Conservation (phyloP, 2,329 filamentous ascomycete genomes). For the Cladophialophora chaetospira region DNA sequence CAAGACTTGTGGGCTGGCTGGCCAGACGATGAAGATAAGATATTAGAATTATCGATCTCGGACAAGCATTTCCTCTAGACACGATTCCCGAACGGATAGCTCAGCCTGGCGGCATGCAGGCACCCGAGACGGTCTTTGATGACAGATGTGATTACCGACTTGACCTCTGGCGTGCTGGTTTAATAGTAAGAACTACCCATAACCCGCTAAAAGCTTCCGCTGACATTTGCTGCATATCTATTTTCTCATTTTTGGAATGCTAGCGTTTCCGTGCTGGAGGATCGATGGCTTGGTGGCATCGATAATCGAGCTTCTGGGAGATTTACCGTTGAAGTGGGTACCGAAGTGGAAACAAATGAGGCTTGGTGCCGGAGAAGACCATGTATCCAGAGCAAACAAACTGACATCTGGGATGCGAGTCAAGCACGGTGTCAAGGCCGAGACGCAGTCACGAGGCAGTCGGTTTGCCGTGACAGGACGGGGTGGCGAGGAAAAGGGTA, state of each 20-base stretch:
- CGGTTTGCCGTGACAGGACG: no score
- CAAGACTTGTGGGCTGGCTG: constrained; percentile 26
- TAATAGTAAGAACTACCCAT: constrained; percentile 15
- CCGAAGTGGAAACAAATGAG: no score
- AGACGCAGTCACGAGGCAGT: no score
- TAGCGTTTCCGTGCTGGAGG: constrained; percentile 7
- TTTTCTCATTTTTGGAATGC: constrained; percentile 13
- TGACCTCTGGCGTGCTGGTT: constrained; percentile 34
- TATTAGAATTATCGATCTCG: constrained; percentile 35
- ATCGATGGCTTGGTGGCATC: constrained; percentile 14
- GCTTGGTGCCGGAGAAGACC: no score
- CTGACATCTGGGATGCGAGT: no score
- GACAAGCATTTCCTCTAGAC: constrained; percentile 23
- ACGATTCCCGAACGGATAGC: constrained; percentile 27
- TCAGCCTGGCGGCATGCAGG: constrained; percentile 28
- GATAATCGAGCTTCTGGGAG: constrained; percentile 16
- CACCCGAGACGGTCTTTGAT: constrained; percentile 35
- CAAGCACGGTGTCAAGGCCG: no score
- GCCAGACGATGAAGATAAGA: constrained; percentile 31
- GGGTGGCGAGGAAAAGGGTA: no score
- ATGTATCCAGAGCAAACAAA: no score
- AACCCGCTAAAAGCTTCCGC: background rate
- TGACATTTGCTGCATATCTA: constrained; percentile 18
- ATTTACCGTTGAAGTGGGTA: constrained; percentile 16
- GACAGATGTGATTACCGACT: constrained; percentile 31